Base-by-base conservation (phyloP, 345 rosid genomes). In the Pistacia atlantica region DNA sequence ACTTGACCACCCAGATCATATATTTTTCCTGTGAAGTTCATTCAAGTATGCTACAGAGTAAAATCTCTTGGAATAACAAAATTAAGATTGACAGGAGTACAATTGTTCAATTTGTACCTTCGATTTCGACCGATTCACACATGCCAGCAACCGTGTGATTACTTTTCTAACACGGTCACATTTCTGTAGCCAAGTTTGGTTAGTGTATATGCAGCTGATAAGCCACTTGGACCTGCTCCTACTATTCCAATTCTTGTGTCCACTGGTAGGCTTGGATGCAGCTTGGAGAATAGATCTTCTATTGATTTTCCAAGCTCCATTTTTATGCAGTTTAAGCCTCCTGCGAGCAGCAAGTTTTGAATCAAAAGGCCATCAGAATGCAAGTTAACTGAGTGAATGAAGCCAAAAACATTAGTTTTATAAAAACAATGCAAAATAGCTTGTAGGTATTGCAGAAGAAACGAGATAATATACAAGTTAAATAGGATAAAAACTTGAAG, bases 1-100 rank as follows among this genome's bases (percentile, higher is more conserved):
- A 90, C 94, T 83, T 90, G 94, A 66, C 94, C 94, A 17, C 94
- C 92, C 70, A 90, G 81, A 77, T 88, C 94, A 76, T 90, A 90
- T 62, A 83, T 81, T 72, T 79, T 89, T 65, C 94, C 94, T 90
- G 84, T 17, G 76, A 42, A 42, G 6, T 38, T 38, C 8, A 54
- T 11, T 65, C 18, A 64, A 11, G 11, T 45, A 69, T 17, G 58
- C 18, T 13, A 69, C 51, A 60, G 17, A 62, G 38, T 55, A 20
- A 62, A 38, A 9, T 5, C 49, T n/a, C 16, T 45, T 38, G 65
- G 65, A 38, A 42, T 14, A 25, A 4, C 56, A 11, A 57, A 73
- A 14, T 59, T 28, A 16, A 3, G 18, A 17, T 3, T 28, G n/a
- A 75, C 6, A 33, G 46, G 48, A 33, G 11, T 5, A 57, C 3